A percentile compares a stretch with the other conserved stretches of the same genome.
Evolutionary conservation across 495 filamentous ascomycete species (phyloP).

Genomic region (Penicillium daleae): DNA sequence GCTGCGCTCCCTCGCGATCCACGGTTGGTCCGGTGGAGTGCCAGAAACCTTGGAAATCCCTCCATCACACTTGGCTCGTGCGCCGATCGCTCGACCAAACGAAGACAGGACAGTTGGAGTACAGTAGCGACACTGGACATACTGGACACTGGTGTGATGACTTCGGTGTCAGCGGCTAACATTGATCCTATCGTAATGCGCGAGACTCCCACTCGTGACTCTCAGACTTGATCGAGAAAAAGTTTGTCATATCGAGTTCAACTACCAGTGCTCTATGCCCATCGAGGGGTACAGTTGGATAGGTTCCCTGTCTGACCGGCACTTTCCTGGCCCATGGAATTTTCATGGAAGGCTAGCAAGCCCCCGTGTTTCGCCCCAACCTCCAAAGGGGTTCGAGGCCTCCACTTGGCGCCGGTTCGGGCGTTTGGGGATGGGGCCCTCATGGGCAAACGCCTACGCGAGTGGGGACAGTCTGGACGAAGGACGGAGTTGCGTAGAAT

Average conservation of each 20-base stretch:
- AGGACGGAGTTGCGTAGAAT: no score
- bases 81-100: constrained; percentile 5
- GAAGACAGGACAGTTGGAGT: no score
- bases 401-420: constrained; percentile 9
- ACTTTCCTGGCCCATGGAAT: constrained; percentile 3
- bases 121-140: not conserved
- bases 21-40: constrained; percentile 8
- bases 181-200: not conserved
- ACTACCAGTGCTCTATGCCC: no score
- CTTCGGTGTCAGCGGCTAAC: not conserved
- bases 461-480: not conserved
- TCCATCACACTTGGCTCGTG: constrained; percentile 11
- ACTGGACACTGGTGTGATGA: not conserved
- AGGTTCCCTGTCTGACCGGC: not conserved
- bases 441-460: constrained; percentile 1
- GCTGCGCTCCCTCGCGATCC: constrained; percentile 9
- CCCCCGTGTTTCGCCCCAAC: constrained; percentile 6
- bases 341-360: constrained; percentile 10
- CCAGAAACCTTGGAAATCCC: constrained; percentile 4
- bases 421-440: constrained; percentile 6
- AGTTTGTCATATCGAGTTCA: no score
- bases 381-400: not conserved
- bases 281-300: no score
- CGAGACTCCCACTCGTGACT: not conserved
- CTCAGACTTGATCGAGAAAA: no score